These are phyloP conservation scores for Porphyra umbilicalis DNA, from an alignment of 31 red algal genomes.

Conservation along the genomic window DNA sequence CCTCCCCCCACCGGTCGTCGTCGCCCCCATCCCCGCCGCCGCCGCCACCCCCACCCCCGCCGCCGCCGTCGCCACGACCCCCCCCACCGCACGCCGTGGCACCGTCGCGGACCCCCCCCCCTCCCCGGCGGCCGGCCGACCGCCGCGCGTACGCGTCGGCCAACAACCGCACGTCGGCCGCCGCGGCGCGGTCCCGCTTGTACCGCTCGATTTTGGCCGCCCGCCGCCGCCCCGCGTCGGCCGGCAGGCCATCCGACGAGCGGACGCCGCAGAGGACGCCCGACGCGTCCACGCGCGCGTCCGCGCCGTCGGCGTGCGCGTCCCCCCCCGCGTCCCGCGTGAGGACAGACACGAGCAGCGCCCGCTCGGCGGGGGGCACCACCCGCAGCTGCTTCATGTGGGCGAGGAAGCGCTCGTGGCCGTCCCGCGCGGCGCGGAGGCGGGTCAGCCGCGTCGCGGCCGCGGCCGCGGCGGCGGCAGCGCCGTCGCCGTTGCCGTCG, in stretches of 20 bases:
- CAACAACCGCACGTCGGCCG: slow-evolving; percentile 28
- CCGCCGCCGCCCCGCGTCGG: slow-evolving; percentile 8
- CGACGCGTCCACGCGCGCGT: not conserved
- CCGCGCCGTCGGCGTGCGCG: slow-evolving; percentile 7
- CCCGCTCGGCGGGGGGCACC: slow-evolving; percentile 26
- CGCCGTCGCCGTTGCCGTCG: not conserved
- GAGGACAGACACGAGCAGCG: slow-evolving; percentile 6
- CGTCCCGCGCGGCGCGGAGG: slow-evolving; percentile 5
- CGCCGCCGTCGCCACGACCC: not conserved
- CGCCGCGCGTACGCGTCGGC: slow-evolving; percentile 9
- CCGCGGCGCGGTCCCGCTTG: slow-evolving; percentile 24
- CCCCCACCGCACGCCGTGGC: slow-evolving; percentile 13
- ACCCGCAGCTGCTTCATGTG: slow-evolving; percentile 23
- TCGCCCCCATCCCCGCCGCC: slow-evolving; percentile 17
- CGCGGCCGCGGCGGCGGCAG: not conserved
- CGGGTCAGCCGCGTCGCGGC: not conserved
- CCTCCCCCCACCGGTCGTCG: slow-evolving; percentile 14
- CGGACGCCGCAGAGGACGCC: not conserved
- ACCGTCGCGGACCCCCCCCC: not conserved
- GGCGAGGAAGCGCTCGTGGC: slow-evolving; percentile 30
- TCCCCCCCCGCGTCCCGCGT: not conserved
- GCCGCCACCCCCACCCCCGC: not conserved
- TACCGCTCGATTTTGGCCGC: slow-evolving; percentile 52
- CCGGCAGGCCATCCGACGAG: not conserved
- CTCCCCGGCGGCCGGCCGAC: not conserved